Evolutionary conservation across 2,329 filamentous ascomycete genomes (phyloP).

Genomic region (Apiospora marii): DNA sequence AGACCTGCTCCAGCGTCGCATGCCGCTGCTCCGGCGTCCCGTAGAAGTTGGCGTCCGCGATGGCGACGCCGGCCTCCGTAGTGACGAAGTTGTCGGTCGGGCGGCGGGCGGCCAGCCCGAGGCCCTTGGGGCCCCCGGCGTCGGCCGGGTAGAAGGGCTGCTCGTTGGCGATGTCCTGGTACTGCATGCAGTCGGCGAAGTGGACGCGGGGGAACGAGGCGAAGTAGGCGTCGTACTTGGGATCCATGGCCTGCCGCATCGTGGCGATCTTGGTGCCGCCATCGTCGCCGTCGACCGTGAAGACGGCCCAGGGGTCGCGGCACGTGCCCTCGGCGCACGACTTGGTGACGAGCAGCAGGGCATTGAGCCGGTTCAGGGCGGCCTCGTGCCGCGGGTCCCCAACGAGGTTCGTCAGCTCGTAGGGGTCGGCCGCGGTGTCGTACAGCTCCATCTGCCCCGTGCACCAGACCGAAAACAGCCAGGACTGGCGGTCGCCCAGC

Average conservation of each 20-base stretch:
- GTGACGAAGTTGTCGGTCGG: conserved; percentile 1
- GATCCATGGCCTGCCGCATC: conserved; percentile 11
- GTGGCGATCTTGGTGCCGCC: background rate
- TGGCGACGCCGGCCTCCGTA: background rate
- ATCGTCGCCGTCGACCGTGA: background rate
- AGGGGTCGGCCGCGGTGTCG: conserved; percentile 47
- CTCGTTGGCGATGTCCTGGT: conserved; percentile 19
- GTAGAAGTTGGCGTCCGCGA: background rate
- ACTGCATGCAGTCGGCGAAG: conserved; percentile 2
- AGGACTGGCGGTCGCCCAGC: conserved; percentile 48
- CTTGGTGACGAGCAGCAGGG: conserved; percentile 11
- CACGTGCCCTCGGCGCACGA: background rate
- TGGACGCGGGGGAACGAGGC: conserved; percentile 15
- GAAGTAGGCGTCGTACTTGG: conserved; percentile 6
- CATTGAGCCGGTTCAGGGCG: conserved; percentile 9
- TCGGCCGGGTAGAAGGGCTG: background rate
- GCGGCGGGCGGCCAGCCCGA: background rate
- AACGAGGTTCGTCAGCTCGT: background rate
- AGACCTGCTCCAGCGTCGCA: conserved; percentile 12
- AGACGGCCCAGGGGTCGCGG: conserved; percentile 17
- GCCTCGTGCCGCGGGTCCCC: background rate
- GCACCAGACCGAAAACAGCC: conserved; percentile 64
- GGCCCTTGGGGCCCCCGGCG: background rate
- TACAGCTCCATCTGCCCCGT: conserved; percentile 63
- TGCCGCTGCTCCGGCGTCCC: background rate